Evolutionary conservation across 768 basidiomycete genomes (phyloP).

Genomic region (Leccinum uliginosum): DNA sequence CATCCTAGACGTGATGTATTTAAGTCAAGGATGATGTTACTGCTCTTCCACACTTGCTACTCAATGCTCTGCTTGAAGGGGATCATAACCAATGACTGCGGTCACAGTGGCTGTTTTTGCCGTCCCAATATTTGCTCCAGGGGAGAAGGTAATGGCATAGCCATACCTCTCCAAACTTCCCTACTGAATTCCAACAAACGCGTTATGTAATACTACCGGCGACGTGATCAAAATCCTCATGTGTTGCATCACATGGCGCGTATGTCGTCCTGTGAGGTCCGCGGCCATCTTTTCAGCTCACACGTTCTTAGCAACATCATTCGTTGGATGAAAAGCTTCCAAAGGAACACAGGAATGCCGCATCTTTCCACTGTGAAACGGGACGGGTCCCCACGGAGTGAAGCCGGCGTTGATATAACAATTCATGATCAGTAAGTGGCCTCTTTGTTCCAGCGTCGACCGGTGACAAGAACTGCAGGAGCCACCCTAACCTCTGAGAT

Average conservation of each 20-base stretch:
- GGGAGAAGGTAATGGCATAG: not conserved
- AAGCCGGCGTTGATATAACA: not conserved
- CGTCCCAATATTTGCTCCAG: not conserved
- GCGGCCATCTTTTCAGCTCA: too few relatives aligned
- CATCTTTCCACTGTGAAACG: not conserved
- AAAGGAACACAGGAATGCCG: not conserved
- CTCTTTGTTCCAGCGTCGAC: slow-evolving; percentile 7
- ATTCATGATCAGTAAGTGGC: slow-evolving; percentile 5
- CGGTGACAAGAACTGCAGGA: slow-evolving; percentile 21
- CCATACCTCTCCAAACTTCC: slow-evolving; percentile 7
- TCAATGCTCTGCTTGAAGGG: too few relatives aligned
- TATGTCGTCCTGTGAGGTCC: not conserved
- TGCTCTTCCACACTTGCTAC: too few relatives aligned
- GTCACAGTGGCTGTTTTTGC: not conserved
- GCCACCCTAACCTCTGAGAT: slow-evolving; percentile 24
- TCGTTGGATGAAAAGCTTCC: not conserved
- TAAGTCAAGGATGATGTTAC: too few relatives aligned
- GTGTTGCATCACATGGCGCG: not conserved
- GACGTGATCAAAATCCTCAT: not conserved
- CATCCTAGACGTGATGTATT: too few relatives aligned
- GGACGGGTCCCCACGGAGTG: not conserved
- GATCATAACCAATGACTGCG: too few relatives aligned
- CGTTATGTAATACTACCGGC: not conserved
- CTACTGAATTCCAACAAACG: slow-evolving; percentile 1
- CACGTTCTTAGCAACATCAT: slow-evolving; percentile 1